Evolutionary conservation across 1,139 yeast species (phyloP).

Genomic region (Sugiyamaella xylanicola): DNA sequence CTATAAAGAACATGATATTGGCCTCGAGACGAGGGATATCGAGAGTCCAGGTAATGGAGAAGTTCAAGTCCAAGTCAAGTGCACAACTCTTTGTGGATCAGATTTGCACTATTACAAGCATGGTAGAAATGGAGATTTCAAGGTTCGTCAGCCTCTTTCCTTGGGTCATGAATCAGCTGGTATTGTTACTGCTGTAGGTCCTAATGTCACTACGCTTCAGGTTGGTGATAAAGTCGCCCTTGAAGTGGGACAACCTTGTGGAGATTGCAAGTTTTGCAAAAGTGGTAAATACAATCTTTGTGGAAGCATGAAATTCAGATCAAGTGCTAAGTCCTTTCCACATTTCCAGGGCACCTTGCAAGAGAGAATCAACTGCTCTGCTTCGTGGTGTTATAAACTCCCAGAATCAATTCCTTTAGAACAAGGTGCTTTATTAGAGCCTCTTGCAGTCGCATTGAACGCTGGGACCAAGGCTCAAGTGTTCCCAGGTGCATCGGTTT

Average conservation of each 20-base stretch:
- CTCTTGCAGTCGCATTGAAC: constrained; percentile 81
- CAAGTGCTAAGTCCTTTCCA: constrained; percentile 34
- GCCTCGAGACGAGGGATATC: constrained; percentile 29
- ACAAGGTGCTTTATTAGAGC: constrained; percentile 84
- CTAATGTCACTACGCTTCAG: constrained; percentile 35
- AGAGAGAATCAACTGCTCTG: constrained; percentile 41
- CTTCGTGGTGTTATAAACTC: constrained; percentile 74
- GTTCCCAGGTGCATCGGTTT: constrained; percentile 65
- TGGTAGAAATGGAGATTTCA: constrained; percentile 34
- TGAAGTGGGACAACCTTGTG: constrained; percentile 49
- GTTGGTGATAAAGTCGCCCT: constrained; percentile 40
- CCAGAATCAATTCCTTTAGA: constrained; percentile 73
- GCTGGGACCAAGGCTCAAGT: constrained; percentile 64
- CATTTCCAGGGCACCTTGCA: constrained; percentile 35
- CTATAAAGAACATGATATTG: constrained; percentile 28
- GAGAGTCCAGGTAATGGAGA: constrained; percentile 30
- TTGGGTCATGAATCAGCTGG: constrained; percentile 67
- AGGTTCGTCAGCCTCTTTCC: constrained; percentile 34
- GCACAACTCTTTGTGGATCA: constrained; percentile 35
- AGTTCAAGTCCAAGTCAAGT: constrained; percentile 62
- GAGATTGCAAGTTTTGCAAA: constrained; percentile 49
- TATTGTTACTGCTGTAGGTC: constrained; percentile 48
- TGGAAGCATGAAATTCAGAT: constrained; percentile 31
- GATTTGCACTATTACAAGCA: constrained; percentile 34
- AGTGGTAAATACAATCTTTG: constrained; percentile 51